phyloP scores from a whole-genome alignment of 2,329 filamentous ascomycete genomes.

The Cladosporium sp. region DNA sequence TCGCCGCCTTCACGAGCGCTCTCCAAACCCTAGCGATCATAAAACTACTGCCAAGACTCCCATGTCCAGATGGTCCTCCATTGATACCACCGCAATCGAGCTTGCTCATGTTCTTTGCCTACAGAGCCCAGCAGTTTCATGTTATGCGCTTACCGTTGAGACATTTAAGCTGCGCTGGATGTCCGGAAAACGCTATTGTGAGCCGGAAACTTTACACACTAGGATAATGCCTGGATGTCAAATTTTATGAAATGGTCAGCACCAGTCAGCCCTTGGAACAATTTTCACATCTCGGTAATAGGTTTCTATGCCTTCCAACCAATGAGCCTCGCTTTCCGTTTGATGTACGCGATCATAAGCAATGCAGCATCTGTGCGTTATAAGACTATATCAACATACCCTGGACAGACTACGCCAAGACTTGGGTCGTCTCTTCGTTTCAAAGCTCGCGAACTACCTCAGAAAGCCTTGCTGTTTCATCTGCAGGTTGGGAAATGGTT shows the following conservation, averaged over 20 bases:
- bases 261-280: not conserved
- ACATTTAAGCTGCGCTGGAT: slow-evolving; percentile 69
- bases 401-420: slow-evolving; percentile 51
- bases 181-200: slow-evolving; percentile 60
- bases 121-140: slow-evolving; percentile 59
- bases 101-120: slow-evolving; percentile 54
- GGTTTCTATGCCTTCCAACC: slow-evolving; percentile 12
- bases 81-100: slow-evolving; percentile 29
- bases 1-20: slow-evolving; percentile 89
- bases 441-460: no score
- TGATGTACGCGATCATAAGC: slow-evolving; percentile 79
- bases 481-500: slow-evolving; percentile 74
- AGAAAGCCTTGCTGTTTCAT: slow-evolving; percentile 47
- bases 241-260: slow-evolving; percentile 69
- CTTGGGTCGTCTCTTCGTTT: slow-evolving; percentile 15
- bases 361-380: slow-evolving; percentile 76
- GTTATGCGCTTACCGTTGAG: slow-evolving; percentile 70
- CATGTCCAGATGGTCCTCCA: slow-evolving; percentile 45
- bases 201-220: slow-evolving; percentile 58
- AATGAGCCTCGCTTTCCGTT: slow-evolving; percentile 51
- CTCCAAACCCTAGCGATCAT: slow-evolving; percentile 86
- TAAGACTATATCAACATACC: slow-evolving; percentile 72
- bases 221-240: slow-evolving; percentile 72
- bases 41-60: slow-evolving; percentile 51
- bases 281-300: not conserved